phyloP scores from a whole-genome alignment of 768 basidiomycete species.

The Suillus ampliporus region DNA sequence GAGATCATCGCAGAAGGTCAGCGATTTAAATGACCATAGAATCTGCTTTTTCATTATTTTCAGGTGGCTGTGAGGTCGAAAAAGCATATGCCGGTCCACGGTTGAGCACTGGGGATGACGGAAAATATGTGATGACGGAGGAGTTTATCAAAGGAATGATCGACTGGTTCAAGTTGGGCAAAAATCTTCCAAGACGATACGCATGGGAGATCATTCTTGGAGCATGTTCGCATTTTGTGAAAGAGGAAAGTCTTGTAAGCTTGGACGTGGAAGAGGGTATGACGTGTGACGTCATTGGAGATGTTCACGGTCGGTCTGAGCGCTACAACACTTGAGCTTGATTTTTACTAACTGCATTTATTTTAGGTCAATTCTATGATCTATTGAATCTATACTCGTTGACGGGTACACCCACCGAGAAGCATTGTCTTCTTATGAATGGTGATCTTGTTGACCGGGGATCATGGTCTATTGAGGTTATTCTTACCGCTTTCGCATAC shows the following conservation, averaged over 20 bases:
- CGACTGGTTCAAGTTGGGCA: conserved; percentile 92
- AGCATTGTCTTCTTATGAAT: conserved; percentile 90
- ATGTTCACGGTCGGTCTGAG: conserved; percentile 78
- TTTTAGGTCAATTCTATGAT: conserved; percentile 91
- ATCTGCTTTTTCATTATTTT: conserved; percentile 14
- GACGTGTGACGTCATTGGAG: conserved; percentile 93
- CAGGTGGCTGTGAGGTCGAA: conserved; percentile 84
- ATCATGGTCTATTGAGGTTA: conserved; percentile 95
- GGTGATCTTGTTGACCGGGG: conserved; percentile 98
- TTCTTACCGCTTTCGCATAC: conserved; percentile 90
- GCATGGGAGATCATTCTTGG: conserved; percentile 97
- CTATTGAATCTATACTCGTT: conserved; percentile 84
- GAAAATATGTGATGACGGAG: conserved; percentile 73
- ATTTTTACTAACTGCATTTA: conserved; percentile 7
- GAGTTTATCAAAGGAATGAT: conserved; percentile 89
- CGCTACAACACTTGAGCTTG: conserved; percentile 6
- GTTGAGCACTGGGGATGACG: conserved; percentile 61
- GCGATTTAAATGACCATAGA: conserved; percentile 15
- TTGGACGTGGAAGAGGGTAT: conserved; percentile 75
- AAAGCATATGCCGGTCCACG: conserved; percentile 75
- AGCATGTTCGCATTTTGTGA: conserved; percentile 73
- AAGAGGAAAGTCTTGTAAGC: conserved; percentile 83
- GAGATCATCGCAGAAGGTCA: conserved; percentile 82
- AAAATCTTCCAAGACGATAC: conserved; percentile 85
- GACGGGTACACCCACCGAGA: conserved; percentile 83